Evolutionary conservation across 2,329 filamentous ascomycete species (phyloP).

Genomic region (Penicillium palitans): DNA sequence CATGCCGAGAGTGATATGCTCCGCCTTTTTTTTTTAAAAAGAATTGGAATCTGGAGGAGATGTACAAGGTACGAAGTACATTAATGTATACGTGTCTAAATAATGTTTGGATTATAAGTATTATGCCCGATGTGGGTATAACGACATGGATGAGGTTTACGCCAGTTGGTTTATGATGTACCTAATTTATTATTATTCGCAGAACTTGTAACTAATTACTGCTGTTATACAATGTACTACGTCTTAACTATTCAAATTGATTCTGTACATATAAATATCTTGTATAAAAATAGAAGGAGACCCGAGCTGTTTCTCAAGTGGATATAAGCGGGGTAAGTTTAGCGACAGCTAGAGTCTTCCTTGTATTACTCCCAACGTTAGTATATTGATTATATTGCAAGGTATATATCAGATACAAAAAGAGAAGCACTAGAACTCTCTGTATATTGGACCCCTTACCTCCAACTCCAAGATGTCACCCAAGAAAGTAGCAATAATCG

Average conservation of each 20-base stretch:
- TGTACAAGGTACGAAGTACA: neutral
- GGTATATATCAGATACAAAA: neutral
- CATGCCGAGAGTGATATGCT: conserved; percentile 11
- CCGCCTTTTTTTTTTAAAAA: neutral
- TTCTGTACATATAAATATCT: neutral
- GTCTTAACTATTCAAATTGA: no score
- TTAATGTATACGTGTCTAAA: neutral
- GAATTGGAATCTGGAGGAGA: neutral
- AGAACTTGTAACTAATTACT: neutral
- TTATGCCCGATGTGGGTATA: neutral
- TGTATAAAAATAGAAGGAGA: conserved; percentile 1
- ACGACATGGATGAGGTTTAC: neutral
- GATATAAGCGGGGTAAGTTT: conserved; percentile 10
- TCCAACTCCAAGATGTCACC: conserved; percentile 16
- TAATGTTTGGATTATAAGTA: neutral
- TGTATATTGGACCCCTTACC: neutral
- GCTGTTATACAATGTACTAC: neutral
- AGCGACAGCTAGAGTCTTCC: neutral
- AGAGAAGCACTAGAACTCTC: neutral
- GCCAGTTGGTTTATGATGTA: neutral
- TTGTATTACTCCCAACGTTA: neutral
- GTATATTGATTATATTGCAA: neutral
- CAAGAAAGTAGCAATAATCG: conserved; percentile 56
- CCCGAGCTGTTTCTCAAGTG: conserved; percentile 1
- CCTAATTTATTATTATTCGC: neutral